phyloP scores from a whole-genome alignment of 345 rosid species.

The Capsella bursapastoris region DNA sequence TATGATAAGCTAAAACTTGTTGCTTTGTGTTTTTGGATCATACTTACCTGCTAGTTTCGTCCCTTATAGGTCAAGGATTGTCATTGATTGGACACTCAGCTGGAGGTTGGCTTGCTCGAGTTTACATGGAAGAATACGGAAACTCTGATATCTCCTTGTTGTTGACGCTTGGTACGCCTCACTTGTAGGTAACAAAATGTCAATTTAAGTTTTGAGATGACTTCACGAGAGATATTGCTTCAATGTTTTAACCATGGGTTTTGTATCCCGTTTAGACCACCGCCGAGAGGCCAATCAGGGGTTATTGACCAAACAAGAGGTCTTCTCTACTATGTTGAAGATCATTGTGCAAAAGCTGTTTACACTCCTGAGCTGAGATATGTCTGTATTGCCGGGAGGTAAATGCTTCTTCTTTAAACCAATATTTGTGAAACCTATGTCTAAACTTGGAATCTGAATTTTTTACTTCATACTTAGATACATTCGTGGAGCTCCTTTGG shows the following conservation, averaged over 20 bases:
- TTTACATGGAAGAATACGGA: conserved; percentile 86
- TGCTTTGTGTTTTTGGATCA: conserved; percentile 16
- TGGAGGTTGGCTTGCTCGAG: conserved; percentile 98
- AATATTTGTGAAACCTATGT: background rate
- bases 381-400: conserved; percentile 96
- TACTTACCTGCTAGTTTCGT: conserved; percentile 8
- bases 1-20: background rate
- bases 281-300: conserved; percentile 78
- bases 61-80: conserved; percentile 56
- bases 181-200: conserved; percentile 68
- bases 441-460: conserved; percentile 14
- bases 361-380: conserved; percentile 74
- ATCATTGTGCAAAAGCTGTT: conserved; percentile 76
- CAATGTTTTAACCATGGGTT: background rate
- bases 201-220: background rate
- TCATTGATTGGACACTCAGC: conserved; percentile 95
- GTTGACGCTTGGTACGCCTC: conserved; percentile 96
- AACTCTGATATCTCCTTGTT: conserved; percentile 63
- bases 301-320: conserved; percentile 96
- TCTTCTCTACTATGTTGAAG: conserved; percentile 74
- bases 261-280: conserved; percentile 62
- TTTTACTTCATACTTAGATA: conserved; percentile 54
- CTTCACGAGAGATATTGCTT: background rate
- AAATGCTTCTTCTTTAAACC: conserved; percentile 13
- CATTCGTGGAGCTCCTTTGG: conserved; percentile 67